Evolutionary conservation across 176 grass and related monocot species (phyloP).

Genomic region (Guadua angustifolia): DNA sequence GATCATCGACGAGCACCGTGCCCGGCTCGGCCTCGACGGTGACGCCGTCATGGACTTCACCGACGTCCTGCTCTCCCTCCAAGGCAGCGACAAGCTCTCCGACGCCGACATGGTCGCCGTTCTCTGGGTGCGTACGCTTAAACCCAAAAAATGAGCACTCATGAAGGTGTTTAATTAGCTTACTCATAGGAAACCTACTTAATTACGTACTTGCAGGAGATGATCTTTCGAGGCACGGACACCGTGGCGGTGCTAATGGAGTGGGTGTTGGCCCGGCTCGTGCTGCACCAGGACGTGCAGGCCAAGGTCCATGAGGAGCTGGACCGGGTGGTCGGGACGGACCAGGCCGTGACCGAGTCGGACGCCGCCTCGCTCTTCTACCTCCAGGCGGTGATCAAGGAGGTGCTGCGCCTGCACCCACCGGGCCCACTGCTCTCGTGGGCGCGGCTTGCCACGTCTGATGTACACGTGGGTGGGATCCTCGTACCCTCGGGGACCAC

Average conservation of each 20-base stretch:
- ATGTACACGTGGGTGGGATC: conserved; percentile 46
- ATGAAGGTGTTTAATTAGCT: background rate
- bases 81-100: conserved; percentile 63
- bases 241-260: conserved; percentile 81
- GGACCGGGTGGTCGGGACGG: conserved; percentile 54
- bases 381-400: conserved; percentile 73
- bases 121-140: conserved; percentile 61
- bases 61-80: conserved; percentile 72
- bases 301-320: conserved; percentile 66
- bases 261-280: conserved; percentile 67
- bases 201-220: conserved; percentile 54
- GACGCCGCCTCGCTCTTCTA: conserved; percentile 46
- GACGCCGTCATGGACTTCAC: conserved; percentile 55
- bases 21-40: background rate
- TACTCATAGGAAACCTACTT: background rate
- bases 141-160: background rate
- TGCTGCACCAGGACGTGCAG: conserved; percentile 70
- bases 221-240: conserved; percentile 92
- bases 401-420: conserved; percentile 74
- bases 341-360: conserved; percentile 41
- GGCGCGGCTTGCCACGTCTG: conserved; percentile 71
- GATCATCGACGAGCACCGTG: conserved; percentile 73
- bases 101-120: conserved; percentile 76
- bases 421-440: conserved; percentile 85
- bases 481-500: conserved; percentile 65